Conservation (phyloP, 169 alveolate species). For the Pseudocohnilembus persalinus region DNA sequence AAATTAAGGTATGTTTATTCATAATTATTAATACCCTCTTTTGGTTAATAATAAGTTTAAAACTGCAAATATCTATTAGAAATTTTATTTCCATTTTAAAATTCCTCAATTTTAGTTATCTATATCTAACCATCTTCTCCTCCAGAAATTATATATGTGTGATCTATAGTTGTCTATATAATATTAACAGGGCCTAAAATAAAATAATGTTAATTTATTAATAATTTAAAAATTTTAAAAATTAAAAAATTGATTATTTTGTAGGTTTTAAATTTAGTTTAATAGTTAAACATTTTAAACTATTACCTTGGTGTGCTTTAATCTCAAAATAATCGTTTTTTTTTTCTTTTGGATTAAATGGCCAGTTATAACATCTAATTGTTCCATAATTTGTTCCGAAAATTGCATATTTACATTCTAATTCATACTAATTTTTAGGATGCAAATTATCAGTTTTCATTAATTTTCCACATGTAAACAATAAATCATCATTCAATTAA, state of each 20-base stretch:
- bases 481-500: not conserved
- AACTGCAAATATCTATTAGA: not conserved
- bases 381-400: conserved; percentile 35
- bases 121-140: conserved; percentile 37
- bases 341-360: conserved; percentile 28
- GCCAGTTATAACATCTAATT: conserved; percentile 33
- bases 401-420: not conserved
- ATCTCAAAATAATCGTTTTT: conserved; percentile 5
- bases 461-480: not conserved
- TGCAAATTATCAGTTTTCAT: not conserved
- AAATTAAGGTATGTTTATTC: not conserved
- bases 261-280: conserved; percentile 29
- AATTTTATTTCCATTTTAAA: conserved; percentile 22
- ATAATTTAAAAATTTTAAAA: conserved; percentile 20
- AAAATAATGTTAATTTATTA: conserved; percentile 3
- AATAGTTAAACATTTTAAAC: conserved; percentile 26
- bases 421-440: not conserved
- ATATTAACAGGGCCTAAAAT: conserved; percentile 25
- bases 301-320: conserved; percentile 5
- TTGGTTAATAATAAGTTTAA: not conserved
- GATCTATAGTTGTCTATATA: conserved; percentile 11
- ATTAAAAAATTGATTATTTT: conserved; percentile 32
- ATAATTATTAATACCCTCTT: not conserved
- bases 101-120: conserved; percentile 15
- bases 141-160: conserved; percentile 23